A percentile compares a stretch with the other conserved stretches of the same genome.
phyloP scores from a whole-genome alignment of 2,329 filamentous ascomycete genomes.

The Aureobasidium lini region DNA sequence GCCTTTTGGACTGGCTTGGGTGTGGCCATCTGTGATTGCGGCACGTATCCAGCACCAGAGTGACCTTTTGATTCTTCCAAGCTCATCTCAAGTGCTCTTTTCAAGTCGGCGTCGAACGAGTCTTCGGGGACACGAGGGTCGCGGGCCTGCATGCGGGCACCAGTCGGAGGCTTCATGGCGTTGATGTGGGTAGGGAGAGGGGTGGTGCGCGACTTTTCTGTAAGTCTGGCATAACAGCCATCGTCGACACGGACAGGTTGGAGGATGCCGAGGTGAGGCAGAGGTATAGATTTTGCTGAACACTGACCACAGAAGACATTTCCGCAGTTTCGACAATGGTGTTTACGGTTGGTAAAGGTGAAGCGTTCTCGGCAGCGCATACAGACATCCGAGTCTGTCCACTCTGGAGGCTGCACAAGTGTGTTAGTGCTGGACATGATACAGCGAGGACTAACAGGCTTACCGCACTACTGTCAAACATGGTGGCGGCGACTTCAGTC shows the following conservation, averaged over 20 bases:
- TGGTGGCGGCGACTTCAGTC: constrained; percentile 82
- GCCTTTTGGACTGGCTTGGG: constrained; percentile 29
- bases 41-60: constrained; percentile 61
- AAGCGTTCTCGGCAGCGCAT: constrained; percentile 96
- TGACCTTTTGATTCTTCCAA: constrained; percentile 82
- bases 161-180: constrained; percentile 46
- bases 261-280: constrained; percentile 88
- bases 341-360: constrained; percentile 96
- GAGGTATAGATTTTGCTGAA: constrained; percentile 76
- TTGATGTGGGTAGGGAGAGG: constrained; percentile 41
- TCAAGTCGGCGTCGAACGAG: constrained; percentile 89
- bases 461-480: constrained; percentile 95
- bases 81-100: constrained; percentile 91
- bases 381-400: constrained; percentile 95
- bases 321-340: constrained; percentile 96
- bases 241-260: constrained; percentile 92
- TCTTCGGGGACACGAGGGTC: constrained; percentile 74
- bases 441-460: constrained; percentile 30
- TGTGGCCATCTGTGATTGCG: constrained; percentile 48
- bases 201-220: constrained; percentile 54
- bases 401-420: constrained; percentile 73
- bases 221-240: constrained; percentile 85
- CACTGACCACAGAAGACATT: constrained; percentile 96
- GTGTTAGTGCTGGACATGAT: constrained; percentile 1
- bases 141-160: constrained; percentile 82